Evolutionary conservation across 2,329 filamentous ascomycete genomes (phyloP).

Genomic region (Fusarium torreyae): DNA sequence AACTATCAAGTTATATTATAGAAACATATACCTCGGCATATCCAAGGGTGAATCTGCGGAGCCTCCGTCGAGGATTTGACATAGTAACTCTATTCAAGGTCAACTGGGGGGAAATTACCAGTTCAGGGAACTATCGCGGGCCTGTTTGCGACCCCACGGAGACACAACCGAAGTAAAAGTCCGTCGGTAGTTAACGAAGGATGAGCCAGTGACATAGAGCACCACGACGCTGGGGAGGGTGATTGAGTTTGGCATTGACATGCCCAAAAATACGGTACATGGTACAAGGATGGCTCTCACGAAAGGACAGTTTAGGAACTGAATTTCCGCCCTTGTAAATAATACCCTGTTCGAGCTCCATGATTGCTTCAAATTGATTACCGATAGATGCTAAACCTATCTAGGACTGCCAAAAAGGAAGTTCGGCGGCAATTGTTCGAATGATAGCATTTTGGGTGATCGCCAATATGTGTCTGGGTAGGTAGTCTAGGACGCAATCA

Average conservation of each 20-base stretch:
- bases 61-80: not conserved
- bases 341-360: constrained; percentile 24
- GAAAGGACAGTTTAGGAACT: constrained; percentile 8
- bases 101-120: not conserved
- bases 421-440: not conserved
- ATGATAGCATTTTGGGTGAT: constrained; percentile 2
- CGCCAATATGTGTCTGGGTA: constrained; percentile 3
- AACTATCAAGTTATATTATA: not conserved
- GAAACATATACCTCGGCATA: not conserved
- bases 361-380: constrained; percentile 17
- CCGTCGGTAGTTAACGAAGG: constrained; percentile 3
- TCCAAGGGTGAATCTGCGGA: not conserved
- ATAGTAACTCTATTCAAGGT: not conserved
- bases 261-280: not conserved
- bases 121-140: not conserved
- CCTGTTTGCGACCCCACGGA: not conserved
- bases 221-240: constrained; percentile 11
- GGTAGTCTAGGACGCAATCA: not conserved
- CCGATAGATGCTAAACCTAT: constrained; percentile 1
- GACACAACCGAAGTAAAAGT: not conserved
- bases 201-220: constrained; percentile 10
- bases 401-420: constrained; percentile 1
- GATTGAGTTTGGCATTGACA: constrained; percentile 15
- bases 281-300: not conserved
- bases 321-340: not conserved